These are phyloP conservation scores for Yarrowia sp. DNA, from an alignment of 805 yeast genomes.

Conservation along the genomic window DNA sequence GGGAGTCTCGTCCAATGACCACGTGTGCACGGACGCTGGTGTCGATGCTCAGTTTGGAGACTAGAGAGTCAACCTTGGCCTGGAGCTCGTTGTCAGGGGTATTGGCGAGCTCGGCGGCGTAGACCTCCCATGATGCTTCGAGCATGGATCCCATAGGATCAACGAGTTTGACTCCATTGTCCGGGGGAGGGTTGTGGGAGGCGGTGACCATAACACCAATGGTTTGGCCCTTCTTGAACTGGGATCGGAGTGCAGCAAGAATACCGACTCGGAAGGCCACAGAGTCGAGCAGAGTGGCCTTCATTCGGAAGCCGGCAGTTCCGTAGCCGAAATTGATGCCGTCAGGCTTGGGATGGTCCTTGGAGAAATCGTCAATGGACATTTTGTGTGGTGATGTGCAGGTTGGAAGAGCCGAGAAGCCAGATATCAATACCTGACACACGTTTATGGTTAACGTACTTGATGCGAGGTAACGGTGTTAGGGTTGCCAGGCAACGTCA, in stretches of 20 bases:
- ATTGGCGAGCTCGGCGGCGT: conserved; percentile 80
- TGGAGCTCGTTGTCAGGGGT: conserved; percentile 49
- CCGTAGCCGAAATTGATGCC: conserved; percentile 62
- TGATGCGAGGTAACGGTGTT: conserved; percentile 17
- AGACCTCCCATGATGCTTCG: conserved; percentile 74
- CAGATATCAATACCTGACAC: neutral
- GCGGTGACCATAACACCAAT: conserved; percentile 54
- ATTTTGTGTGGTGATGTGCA: neutral
- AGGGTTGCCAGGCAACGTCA: conserved; percentile 19
- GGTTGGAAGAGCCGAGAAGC: neutral
- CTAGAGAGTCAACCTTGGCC: conserved; percentile 41
- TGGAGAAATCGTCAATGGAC: conserved; percentile 14
- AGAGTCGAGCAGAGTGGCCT: conserved; percentile 65
- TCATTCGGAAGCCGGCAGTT: conserved; percentile 94
- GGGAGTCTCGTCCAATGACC: conserved; percentile 79
- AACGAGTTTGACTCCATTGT: conserved; percentile 94
- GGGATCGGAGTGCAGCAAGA: conserved; percentile 79
- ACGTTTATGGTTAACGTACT: conserved; percentile 1
- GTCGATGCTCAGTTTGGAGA: conserved; percentile 47
- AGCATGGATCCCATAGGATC: conserved; percentile 94
- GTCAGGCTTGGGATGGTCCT: conserved; percentile 48
- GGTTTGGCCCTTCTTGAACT: conserved; percentile 58
- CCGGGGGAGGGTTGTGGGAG: conserved; percentile 45
- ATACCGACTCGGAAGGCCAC: conserved; percentile 82
- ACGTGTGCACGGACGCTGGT: conserved; percentile 45